Percentiles rank a stretch among this genome's conserved stretches.
Evolutionary conservation across 2,329 filamentous ascomycete genomes (phyloP).

Genomic region (Zasmidium cellare): DNA sequence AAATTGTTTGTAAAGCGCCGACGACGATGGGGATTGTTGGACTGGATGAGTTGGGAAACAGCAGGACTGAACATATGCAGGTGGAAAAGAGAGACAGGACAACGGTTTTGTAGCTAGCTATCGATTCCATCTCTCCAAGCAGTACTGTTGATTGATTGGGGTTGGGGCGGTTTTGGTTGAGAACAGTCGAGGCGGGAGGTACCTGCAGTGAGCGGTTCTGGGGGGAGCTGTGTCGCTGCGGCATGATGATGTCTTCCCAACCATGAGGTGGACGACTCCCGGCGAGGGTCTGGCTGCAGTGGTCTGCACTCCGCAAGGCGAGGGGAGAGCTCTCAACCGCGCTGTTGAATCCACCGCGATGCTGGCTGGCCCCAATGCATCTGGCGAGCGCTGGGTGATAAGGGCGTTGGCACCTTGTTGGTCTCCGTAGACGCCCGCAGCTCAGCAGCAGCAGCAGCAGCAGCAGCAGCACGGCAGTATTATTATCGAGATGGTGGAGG

Average conservation of each 20-base stretch:
- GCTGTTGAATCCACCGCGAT: not conserved
- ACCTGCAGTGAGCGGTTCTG: not conserved
- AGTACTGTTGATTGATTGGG: not conserved
- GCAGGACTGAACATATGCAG: no score
- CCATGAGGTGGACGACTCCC: not conserved
- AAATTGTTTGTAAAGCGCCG: not conserved
- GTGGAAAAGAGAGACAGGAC: no score
- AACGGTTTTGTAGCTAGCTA: not conserved
- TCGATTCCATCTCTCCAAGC: no score
- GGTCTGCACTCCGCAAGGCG: slow-evolving; percentile 6
- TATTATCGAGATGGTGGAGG: not conserved
- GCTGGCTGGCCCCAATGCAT: not conserved
- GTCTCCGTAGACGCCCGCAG: not conserved
- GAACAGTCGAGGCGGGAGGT: not conserved
- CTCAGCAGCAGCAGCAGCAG: no score
- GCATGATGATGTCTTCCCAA: slow-evolving; percentile 6
- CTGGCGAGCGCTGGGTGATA: not conserved
- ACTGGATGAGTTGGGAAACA: not conserved
- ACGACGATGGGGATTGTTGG: no score
- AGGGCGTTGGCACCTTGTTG: not conserved
- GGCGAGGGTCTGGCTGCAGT: not conserved
- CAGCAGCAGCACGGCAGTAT: not conserved
- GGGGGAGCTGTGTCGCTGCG: not conserved
- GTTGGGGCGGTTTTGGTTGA: not conserved
- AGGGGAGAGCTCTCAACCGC: not conserved